Evolutionary conservation across 495 filamentous ascomycete species (phyloP).

Genomic region (Lepidopterella palustris): DNA sequence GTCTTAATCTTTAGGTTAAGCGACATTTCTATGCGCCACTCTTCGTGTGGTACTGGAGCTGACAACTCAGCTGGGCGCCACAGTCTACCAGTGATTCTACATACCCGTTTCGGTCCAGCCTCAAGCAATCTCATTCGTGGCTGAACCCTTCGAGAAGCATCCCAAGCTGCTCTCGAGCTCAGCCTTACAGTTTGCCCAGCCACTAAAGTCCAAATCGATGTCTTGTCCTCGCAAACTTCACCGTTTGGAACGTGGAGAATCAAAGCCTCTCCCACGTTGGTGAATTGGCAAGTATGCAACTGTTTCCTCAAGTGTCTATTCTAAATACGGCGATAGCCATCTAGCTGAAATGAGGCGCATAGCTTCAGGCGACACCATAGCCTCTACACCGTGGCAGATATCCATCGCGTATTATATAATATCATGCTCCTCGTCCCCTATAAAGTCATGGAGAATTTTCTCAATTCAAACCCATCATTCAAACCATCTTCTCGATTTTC

Average conservation of each 20-base stretch:
- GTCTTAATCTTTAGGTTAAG: no score
- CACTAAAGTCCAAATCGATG: not conserved
- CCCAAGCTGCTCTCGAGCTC: not conserved
- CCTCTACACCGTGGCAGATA: not conserved
- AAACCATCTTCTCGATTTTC: not conserved
- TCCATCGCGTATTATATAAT: no score
- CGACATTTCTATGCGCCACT: no score
- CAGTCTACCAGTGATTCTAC: no score
- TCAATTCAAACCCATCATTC: not conserved
- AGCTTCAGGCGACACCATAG: not conserved
- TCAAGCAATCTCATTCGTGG: no score
- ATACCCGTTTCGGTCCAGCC: no score
- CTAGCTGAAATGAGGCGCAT: not conserved
- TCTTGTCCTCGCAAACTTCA: not conserved
- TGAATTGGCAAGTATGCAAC: not conserved
- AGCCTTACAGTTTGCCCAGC: not conserved
- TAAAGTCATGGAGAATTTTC: not conserved
- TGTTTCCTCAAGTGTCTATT: not conserved
- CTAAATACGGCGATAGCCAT: not conserved
- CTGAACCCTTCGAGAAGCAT: no score
- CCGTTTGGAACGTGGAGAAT: not conserved
- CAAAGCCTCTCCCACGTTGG: not conserved
- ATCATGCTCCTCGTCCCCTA: no score
- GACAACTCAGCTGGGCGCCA: no score
- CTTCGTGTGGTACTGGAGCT: no score